A percentile compares a stretch with the other conserved stretches of the same genome.
Evolutionary conservation across 177 flowering plant species (phyloP).

Genomic region (Vitis hybrid): DNA sequence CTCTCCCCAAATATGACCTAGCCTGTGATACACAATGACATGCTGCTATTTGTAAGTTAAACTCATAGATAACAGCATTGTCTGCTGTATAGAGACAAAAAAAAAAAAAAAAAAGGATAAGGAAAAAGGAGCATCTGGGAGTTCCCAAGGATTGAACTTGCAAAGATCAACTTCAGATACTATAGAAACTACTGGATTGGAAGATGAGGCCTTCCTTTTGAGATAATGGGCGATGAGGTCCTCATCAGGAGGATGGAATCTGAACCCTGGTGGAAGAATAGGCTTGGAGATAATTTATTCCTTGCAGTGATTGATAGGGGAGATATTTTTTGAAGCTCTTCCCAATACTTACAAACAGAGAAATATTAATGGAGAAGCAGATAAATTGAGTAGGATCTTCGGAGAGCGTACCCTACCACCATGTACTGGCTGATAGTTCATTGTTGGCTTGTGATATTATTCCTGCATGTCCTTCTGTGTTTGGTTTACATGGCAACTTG

Average conservation of each 20-base stretch:
- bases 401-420: background rate
- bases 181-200: constrained; percentile 13
- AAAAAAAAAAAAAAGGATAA: too few species aligned
- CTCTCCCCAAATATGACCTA: constrained; percentile 28
- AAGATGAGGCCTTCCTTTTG: constrained; percentile 24
- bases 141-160: constrained; percentile 43
- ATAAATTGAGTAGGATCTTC: background rate
- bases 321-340: background rate
- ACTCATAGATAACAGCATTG: too few species aligned
- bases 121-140: constrained; percentile 30
- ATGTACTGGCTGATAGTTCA: background rate
- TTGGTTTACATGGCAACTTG: background rate
- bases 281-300: constrained; percentile 7
- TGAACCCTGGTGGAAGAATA: constrained; percentile 21
- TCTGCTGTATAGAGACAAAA: too few species aligned
- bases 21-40: constrained; percentile 3
- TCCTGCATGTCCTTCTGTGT: background rate
- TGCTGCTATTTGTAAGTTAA: too few species aligned
- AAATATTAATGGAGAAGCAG: background rate
- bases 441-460: background rate
- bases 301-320: constrained; percentile 7
- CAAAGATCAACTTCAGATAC: constrained; percentile 37
- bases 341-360: constrained; percentile 1
- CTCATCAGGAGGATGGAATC: constrained; percentile 46
- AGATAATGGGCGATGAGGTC: constrained; percentile 40